Conservation (phyloP, 495 filamentous ascomycete species). For the Daldinia concentrica region DNA sequence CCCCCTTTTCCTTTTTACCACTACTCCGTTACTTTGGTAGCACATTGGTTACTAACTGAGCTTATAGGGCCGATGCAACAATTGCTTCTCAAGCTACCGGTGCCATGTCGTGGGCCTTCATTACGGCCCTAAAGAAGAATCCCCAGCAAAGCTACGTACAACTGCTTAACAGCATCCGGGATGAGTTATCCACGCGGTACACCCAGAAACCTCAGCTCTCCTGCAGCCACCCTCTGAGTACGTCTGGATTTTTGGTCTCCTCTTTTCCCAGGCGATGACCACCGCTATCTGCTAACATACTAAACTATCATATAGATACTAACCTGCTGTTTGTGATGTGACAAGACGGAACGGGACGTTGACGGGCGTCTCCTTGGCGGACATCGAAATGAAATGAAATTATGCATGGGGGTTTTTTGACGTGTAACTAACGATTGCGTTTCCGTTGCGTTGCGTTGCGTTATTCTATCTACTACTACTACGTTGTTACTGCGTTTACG, state of each 20-base stretch:
- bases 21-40: background rate
- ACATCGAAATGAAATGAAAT: conserved; percentile 12
- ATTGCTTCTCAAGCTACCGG: conserved; percentile 88
- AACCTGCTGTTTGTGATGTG: conserved; percentile 64
- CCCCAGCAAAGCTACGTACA: conserved; percentile 98
- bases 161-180: conserved; percentile 92
- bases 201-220: conserved; percentile 96
- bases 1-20: background rate
- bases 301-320: conserved; percentile 51
- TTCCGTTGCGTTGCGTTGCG: background rate
- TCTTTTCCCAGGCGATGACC: conserved; percentile 26
- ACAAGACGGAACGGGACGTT: conserved; percentile 22
- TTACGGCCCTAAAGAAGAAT: conserved; percentile 92
- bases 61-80: conserved; percentile 66
- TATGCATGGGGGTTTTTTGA: conserved; percentile 13
- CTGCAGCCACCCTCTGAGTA: conserved; percentile 96
- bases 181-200: conserved; percentile 89
- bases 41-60: conserved; percentile 3
- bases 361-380: conserved; percentile 2
- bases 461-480: background rate
- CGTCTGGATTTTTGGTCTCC: conserved; percentile 44
- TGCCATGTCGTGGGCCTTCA: conserved; percentile 98
- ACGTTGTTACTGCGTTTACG: background rate
- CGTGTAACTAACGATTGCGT: conserved; percentile 1
- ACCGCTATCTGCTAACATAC: conserved; percentile 37